Percentiles rank a stretch among this genome's conserved stretches.
phyloP scores from a whole-genome alignment of 1,284 basidiomycete species.

The Ganoderma multipileum region DNA sequence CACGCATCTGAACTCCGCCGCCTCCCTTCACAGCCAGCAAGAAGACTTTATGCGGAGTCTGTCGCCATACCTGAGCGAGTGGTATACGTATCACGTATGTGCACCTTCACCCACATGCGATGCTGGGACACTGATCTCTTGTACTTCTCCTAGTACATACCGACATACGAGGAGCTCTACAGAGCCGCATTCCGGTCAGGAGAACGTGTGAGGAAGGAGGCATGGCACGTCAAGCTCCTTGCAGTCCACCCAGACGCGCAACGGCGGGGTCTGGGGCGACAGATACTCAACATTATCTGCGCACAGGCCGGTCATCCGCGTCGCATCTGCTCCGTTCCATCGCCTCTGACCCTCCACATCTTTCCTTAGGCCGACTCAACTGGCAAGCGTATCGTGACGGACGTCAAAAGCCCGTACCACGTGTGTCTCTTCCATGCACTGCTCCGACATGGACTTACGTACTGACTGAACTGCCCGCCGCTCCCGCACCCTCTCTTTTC shows the following conservation, averaged over 20 bases:
- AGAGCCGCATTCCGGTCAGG: constrained; percentile 27
- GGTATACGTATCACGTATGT: constrained; percentile 36
- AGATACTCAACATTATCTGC: constrained; percentile 28
- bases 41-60: constrained; percentile 24
- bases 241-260: constrained; percentile 32
- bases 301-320: constrained; percentile 27
- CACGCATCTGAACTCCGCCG: background rate
- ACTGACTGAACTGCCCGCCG: no score
- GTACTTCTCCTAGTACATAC: constrained; percentile 30
- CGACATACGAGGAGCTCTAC: constrained; percentile 39
- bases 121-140: constrained; percentile 6
- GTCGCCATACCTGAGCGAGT: constrained; percentile 28
- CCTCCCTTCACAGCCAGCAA: constrained; percentile 19
- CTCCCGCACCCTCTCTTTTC: background rate
- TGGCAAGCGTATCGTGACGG: constrained; percentile 23
- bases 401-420: constrained; percentile 35
- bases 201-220: constrained; percentile 27
- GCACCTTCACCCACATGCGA: background rate
- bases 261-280: constrained; percentile 32
- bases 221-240: constrained; percentile 36
- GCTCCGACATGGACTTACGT: background rate
- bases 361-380: constrained; percentile 30
- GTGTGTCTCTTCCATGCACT: constrained; percentile 25
- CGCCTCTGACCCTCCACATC: background rate
- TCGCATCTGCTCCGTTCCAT: background rate